Percentiles rank a stretch among this genome's conserved stretches.
phyloP scores from a whole-genome alignment of 139 green algal genomes.

The Micractinium conductrix region DNA sequence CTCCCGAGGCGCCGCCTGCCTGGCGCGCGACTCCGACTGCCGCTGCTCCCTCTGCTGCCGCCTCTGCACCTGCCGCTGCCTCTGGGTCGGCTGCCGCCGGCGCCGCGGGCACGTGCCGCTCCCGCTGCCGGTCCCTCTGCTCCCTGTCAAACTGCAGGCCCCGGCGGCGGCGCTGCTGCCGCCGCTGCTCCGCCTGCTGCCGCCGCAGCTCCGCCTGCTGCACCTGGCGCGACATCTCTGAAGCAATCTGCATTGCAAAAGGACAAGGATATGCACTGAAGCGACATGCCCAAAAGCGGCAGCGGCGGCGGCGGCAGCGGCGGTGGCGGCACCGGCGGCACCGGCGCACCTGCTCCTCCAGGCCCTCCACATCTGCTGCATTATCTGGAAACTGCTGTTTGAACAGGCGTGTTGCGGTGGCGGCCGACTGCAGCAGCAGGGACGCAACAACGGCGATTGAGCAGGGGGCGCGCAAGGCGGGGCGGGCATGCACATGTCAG shows the following conservation, averaged over 20 bases:
- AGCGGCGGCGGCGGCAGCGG: not conserved
- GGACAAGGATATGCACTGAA: too few species aligned
- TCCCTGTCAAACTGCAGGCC: conserved; percentile 27
- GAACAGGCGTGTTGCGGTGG: conserved; percentile 43
- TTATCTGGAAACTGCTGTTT: conserved; percentile 35
- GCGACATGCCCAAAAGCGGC: too few species aligned
- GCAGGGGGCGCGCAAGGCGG: not conserved
- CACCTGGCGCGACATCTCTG: conserved; percentile 6
- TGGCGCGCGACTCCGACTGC: too few species aligned
- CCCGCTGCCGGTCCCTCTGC: conserved; percentile 5
- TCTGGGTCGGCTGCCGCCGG: not conserved
- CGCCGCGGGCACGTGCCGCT: not conserved
- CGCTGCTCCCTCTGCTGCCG: not conserved
- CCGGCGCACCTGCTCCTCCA: conserved; percentile 42
- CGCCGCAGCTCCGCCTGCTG: conserved; percentile 33
- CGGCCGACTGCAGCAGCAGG: conserved; percentile 45
- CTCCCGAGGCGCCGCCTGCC: not conserved
- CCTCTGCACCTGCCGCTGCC: not conserved
- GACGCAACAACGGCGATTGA: not conserved
- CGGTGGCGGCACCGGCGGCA: too few species aligned
- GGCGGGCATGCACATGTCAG: too few species aligned
- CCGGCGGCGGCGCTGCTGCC: conserved; percentile 24
- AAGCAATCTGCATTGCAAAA: not conserved
- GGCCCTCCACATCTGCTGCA: conserved; percentile 26
- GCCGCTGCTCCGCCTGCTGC: conserved; percentile 37